Percentiles rank a stretch among this genome's conserved stretches.
phyloP scores from a whole-genome alignment of 2,329 filamentous ascomycete species.

The Bisporella sp. region DNA sequence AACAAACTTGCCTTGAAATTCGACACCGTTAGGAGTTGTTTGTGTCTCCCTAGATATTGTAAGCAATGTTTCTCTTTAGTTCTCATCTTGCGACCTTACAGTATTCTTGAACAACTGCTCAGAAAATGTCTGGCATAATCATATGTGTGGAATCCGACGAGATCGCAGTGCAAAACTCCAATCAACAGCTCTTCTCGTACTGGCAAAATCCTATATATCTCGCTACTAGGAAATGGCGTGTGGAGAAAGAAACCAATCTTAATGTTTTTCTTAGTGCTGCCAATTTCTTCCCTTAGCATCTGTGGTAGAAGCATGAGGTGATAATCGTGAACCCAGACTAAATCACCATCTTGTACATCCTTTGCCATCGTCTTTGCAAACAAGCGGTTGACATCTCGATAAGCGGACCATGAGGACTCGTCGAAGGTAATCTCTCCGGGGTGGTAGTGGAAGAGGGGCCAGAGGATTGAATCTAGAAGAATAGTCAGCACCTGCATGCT shows the following conservation, averaged over 20 bases:
- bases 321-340: slow-evolving; percentile 98
- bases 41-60: slow-evolving; percentile 44
- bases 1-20: slow-evolving; percentile 81
- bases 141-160: slow-evolving; percentile 98
- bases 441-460: slow-evolving; percentile 98
- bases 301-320: slow-evolving; percentile 94
- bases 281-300: slow-evolving; percentile 89
- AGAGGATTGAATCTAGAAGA: slow-evolving; percentile 79
- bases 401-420: slow-evolving; percentile 88
- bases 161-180: slow-evolving; percentile 85
- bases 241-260: slow-evolving; percentile 98
- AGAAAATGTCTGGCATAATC: slow-evolving; percentile 98
- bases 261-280: slow-evolving; percentile 74
- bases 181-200: slow-evolving; percentile 83
- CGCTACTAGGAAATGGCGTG: slow-evolving; percentile 92
- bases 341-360: slow-evolving; percentile 85
- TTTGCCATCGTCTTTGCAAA: slow-evolving; percentile 84
- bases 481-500: slow-evolving; percentile 7
- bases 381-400: slow-evolving; percentile 84
- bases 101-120: slow-evolving; percentile 90
- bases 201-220: slow-evolving; percentile 93
- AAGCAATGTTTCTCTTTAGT: not conserved
- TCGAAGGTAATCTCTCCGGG: slow-evolving; percentile 98
- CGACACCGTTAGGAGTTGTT: slow-evolving; percentile 89
- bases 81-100: slow-evolving; percentile 42